Conservation (phyloP, 1,139 yeast species). For the Kluyveromyces sp. region DNA sequence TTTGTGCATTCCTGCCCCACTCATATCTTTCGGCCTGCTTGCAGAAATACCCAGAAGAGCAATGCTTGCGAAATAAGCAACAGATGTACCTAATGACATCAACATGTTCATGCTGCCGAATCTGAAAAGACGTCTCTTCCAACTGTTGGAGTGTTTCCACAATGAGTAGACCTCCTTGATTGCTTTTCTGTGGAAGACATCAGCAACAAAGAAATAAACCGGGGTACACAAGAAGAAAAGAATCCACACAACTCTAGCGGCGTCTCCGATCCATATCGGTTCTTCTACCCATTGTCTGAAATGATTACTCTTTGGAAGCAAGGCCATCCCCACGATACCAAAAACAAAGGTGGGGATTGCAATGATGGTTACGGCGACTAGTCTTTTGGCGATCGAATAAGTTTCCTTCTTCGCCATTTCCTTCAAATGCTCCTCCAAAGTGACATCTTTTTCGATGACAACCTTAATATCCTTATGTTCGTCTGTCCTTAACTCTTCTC, state of each 20-base stretch:
- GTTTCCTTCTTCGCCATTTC: conserved; percentile 47
- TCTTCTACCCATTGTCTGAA: conserved; percentile 50
- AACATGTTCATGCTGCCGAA: conserved; percentile 75
- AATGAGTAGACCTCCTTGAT: conserved; percentile 48
- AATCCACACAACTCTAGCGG: conserved; percentile 59
- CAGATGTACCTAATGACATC: conserved; percentile 65
- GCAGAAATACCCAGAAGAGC: conserved; percentile 49
- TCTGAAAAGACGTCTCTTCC: conserved; percentile 50
- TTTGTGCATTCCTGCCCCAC: conserved; percentile 4
- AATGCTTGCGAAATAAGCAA: conserved; percentile 64
- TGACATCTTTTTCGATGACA: conserved; percentile 48
- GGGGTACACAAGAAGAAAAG: conserved; percentile 61
- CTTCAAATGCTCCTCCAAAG: conserved; percentile 59
- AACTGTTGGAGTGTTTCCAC: conserved; percentile 52
- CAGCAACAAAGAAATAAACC: conserved; percentile 68
- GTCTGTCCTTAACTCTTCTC: conserved; percentile 40
- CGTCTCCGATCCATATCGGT: conserved; percentile 61
- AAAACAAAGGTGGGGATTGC: conserved; percentile 66
- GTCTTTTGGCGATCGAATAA: conserved; percentile 39
- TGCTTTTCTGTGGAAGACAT: conserved; percentile 63
- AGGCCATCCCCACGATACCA: conserved; percentile 63
- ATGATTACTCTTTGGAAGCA: conserved; percentile 40
- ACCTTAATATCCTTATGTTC: conserved; percentile 44
- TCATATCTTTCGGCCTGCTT: conserved; percentile 22
- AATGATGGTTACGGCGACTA: conserved; percentile 43